Evolutionary conservation across 176 grass and related monocot species (phyloP).

Genomic region (Musa acuminata): DNA sequence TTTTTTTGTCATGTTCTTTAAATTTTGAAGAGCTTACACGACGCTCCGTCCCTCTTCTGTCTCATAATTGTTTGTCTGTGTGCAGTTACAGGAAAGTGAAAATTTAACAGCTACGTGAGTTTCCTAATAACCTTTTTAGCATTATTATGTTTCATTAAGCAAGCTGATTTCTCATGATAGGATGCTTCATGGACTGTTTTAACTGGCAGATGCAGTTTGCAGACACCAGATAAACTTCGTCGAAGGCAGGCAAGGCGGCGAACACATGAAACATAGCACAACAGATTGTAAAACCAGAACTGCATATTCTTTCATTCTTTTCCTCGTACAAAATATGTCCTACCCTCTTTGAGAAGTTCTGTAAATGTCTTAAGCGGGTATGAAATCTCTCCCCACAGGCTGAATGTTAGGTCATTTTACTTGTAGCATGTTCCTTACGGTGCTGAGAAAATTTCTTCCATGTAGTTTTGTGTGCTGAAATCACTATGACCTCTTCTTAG

Average conservation of each 20-base stretch:
- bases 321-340: neutral
- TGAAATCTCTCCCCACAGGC: too few species aligned
- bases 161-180: neutral
- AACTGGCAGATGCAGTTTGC: neutral
- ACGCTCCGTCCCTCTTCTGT: too few species aligned
- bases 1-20: neutral
- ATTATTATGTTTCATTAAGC: neutral
- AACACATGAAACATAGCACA: neutral
- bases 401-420: too few species aligned
- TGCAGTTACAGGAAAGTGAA: slow-evolving; percentile 8
- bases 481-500: too few species aligned
- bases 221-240: neutral
- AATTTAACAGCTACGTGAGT: neutral
- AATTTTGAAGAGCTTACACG: too few species aligned
- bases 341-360: neutral
- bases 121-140: neutral
- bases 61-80: neutral
- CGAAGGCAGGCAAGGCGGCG: neutral
- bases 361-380: too few species aligned
- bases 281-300: neutral
- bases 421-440: too few species aligned
- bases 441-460: too few species aligned
- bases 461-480: too few species aligned
- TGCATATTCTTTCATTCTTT: neutral
- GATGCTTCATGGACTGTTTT: neutral